phyloP scores from a whole-genome alignment of 352 stramenopile genomes.

The Blastocystis sp. region DNA sequence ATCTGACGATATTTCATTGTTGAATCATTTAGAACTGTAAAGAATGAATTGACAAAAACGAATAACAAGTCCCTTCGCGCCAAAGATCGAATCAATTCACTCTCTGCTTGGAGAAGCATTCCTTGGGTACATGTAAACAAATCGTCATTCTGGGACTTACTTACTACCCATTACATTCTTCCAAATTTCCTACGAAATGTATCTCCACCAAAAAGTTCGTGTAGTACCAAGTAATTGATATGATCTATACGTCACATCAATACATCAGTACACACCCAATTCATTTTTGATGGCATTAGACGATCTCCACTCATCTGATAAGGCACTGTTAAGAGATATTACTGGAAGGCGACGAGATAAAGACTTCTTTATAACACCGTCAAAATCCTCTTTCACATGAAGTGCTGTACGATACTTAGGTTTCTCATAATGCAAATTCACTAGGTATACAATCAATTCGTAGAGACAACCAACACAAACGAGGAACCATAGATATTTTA shows the following conservation, averaged over 20 bases:
- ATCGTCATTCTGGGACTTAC: conserved; percentile 17
- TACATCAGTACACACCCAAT: not conserved
- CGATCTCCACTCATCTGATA: conserved; percentile 13
- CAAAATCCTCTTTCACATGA: not conserved
- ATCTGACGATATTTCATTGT: conserved; percentile 20
- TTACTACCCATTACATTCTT: not conserved
- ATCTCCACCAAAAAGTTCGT: not conserved
- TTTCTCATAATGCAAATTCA: conserved; percentile 18
- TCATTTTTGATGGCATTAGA: not conserved
- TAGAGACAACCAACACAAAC: not conserved
- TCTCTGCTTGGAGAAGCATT: conserved; percentile 16
- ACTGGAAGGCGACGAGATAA: not conserved
- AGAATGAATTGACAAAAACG: not conserved
- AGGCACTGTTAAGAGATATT: not conserved
- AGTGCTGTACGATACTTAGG: not conserved
- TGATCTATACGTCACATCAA: not conserved
- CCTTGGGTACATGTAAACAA: not conserved
- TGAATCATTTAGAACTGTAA: conserved; percentile 4
- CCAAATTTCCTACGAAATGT: not conserved
- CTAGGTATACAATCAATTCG: not conserved
- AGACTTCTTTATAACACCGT: not conserved
- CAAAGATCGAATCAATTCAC: not conserved
- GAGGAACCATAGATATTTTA: not conserved
- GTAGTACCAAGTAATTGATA: conserved; percentile 32
- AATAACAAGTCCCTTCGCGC: conserved; percentile 1